phyloP scores from a whole-genome alignment of 1,139 yeast genomes.

The Sugiyamaella novakii region DNA sequence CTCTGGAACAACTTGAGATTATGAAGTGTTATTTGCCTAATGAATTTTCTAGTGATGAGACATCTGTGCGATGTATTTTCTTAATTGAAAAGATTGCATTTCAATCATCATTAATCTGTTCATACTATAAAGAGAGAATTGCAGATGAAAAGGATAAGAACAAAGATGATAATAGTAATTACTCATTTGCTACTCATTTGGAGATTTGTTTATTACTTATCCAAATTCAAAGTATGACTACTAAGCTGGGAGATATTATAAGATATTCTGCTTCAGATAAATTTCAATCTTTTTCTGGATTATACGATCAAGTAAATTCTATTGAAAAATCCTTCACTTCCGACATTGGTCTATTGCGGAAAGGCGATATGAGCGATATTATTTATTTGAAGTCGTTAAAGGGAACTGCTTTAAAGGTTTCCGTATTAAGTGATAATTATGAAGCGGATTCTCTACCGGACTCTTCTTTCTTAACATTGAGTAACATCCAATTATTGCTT shows the following conservation, averaged over 20 bases:
- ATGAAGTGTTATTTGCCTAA: slow-evolving; percentile 33
- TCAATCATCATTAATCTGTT: slow-evolving; percentile 8
- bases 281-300: slow-evolving; percentile 22
- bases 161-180: slow-evolving; percentile 1
- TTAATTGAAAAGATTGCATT: slow-evolving; percentile 5
- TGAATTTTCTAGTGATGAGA: slow-evolving; percentile 31
- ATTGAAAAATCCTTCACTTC: slow-evolving; percentile 24
- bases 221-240: slow-evolving; percentile 26
- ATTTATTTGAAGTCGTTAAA: slow-evolving; percentile 17
- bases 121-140: slow-evolving; percentile 7
- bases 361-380: slow-evolving; percentile 26
- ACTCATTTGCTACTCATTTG: neutral
- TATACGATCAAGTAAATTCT: slow-evolving; percentile 23
- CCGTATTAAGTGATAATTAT: slow-evolving; percentile 9
- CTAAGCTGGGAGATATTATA: slow-evolving; percentile 21
- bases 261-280: slow-evolving; percentile 26
- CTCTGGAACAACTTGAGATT: slow-evolving; percentile 38
- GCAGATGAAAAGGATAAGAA: slow-evolving; percentile 1
- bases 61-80: slow-evolving; percentile 25
- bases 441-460: slow-evolving; percentile 10
- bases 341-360: slow-evolving; percentile 25
- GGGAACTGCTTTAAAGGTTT: slow-evolving; percentile 2
- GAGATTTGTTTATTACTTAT: slow-evolving; percentile 23
- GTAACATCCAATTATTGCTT: slow-evolving; percentile 4
- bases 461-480: neutral